Base-by-base conservation (phyloP, 192 early-diverging fungal species). In the Diversispora epigaea region DNA sequence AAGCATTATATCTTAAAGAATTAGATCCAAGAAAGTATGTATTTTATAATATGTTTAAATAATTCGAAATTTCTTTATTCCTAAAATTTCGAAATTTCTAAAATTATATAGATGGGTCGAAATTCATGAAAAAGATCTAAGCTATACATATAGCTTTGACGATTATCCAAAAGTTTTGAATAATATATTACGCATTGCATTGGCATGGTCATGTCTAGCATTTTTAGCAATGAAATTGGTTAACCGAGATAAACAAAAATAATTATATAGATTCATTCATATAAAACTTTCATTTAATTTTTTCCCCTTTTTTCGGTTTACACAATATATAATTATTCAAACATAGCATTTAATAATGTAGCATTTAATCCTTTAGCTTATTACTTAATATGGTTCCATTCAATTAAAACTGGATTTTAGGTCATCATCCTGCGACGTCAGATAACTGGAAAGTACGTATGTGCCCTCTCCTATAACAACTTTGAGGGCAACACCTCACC, bases 1-100 rank as follows among this genome's bases (percentile, higher is more conserved):
- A 90, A 58, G 83, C 89, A 15, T 78, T 83, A 14, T 90, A 84
- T 61, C 60, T 90, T 52, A 78, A 80, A 49, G 89, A 90, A 68
- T 65, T 88, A 10, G 54, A 76, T 14, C 80, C 84, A 6, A 45
- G 80, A 55, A 63, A 73, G 65, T 67, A 67, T 32, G 63, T 65
- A 65, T 19, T 14, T 8, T 15, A 46, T 17, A 45, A 43, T 14
- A 62, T 40, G 3, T 17, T n/a, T 19, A 65, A 43, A 64, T n/a
- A 45, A 9, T 58, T 58, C 3, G 7, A 58, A 25, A 58, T 22
- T 19, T 19, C 22, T 32, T 19, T 6, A 14, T 49, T 11, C 3
- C 47, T 49, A 49, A 54, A 17, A 54, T 11, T 54, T 11, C 14
- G 2, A 54, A 17, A 3, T 4, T 9, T 9, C 6, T 44, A n/a